Evolutionary conservation across 805 yeast species (phyloP).

Genomic region (Kodamaea fukazawae): DNA sequence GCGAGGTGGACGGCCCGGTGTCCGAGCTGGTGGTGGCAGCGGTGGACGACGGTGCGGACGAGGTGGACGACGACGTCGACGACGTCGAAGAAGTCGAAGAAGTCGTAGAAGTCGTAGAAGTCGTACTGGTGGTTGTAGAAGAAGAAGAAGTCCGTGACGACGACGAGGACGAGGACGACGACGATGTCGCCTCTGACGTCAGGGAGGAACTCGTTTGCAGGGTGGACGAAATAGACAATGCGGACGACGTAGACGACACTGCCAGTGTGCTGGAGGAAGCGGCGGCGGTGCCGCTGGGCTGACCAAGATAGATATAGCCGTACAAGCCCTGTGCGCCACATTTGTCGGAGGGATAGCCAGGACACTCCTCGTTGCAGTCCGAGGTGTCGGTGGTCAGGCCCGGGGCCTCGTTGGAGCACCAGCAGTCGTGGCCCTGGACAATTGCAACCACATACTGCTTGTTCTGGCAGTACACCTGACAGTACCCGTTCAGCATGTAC

Average conservation of each 20-base stretch:
- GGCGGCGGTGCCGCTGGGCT: slow-evolving; percentile 14
- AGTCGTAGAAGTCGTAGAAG: slow-evolving; percentile 14
- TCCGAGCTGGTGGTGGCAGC: slow-evolving; percentile 9
- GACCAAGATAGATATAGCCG: slow-evolving; percentile 48
- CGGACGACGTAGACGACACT: not conserved
- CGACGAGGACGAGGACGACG: slow-evolving; percentile 8
- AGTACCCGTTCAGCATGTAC: slow-evolving; percentile 50
- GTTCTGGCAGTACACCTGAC: slow-evolving; percentile 43
- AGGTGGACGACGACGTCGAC: slow-evolving; percentile 15
- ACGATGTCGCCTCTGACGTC: too few species aligned
- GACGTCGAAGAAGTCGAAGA: slow-evolving; percentile 17
- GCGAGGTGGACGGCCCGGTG: not conserved
- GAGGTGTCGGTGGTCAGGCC: slow-evolving; percentile 30
- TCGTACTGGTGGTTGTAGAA: slow-evolving; percentile 10
- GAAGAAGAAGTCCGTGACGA: not conserved
- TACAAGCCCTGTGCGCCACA: slow-evolving; percentile 47
- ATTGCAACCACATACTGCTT: slow-evolving; percentile 52
- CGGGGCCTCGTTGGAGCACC: slow-evolving; percentile 60
- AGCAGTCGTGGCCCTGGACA: slow-evolving; percentile 50
- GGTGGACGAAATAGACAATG: not conserved
- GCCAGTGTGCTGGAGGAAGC: not conserved
- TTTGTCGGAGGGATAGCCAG: slow-evolving; percentile 42
- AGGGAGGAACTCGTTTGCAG: not conserved
- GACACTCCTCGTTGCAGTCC: slow-evolving; percentile 42
- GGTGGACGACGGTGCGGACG: slow-evolving; percentile 17